Evolutionary conservation across 2,329 filamentous ascomycete genomes (phyloP).

Genomic region (Claviceps pazoutovae): DNA sequence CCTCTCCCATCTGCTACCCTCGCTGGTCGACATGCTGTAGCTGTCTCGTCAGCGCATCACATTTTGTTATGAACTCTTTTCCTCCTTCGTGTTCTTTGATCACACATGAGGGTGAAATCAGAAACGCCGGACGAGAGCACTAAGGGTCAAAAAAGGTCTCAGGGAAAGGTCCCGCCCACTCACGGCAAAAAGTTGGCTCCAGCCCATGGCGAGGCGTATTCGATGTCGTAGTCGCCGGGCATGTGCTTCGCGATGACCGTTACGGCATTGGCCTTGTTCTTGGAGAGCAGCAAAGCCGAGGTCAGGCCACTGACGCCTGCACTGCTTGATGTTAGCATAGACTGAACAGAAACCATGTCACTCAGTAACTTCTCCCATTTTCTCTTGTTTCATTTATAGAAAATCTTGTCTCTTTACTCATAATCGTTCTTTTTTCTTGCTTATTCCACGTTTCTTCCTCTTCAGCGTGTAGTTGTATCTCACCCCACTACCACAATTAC

Average conservation of each 20-base stretch:
- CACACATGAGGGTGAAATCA: too few species aligned
- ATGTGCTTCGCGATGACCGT: constrained; percentile 77
- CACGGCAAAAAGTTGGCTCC: constrained; percentile 69
- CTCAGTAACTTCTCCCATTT: background rate
- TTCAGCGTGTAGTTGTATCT: constrained; percentile 7
- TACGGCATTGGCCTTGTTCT: constrained; percentile 32
- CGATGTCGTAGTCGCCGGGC: constrained; percentile 83
- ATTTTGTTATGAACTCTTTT: background rate
- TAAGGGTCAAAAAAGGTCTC: too few species aligned
- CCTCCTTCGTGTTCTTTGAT: background rate
- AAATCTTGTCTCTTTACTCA: too few species aligned
- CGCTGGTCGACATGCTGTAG: constrained; percentile 28
- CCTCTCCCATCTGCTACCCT: constrained; percentile 42
- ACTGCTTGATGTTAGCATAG: constrained; percentile 10
- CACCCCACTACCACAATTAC: constrained; percentile 17
- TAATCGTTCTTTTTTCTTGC: too few species aligned
- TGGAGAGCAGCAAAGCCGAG: constrained; percentile 33
- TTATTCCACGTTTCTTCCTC: too few species aligned
- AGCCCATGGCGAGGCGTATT: constrained; percentile 84
- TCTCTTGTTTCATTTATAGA: background rate
- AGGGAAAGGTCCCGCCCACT: constrained; percentile 15
- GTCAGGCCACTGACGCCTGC: constrained; percentile 40
- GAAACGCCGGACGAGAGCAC: too few species aligned
- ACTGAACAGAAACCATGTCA: background rate
- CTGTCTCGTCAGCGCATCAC: background rate